Percentiles rank a stretch among this genome's conserved stretches.
phyloP scores from a whole-genome alignment of 345 rosid species.

The Balakata baccata region DNA sequence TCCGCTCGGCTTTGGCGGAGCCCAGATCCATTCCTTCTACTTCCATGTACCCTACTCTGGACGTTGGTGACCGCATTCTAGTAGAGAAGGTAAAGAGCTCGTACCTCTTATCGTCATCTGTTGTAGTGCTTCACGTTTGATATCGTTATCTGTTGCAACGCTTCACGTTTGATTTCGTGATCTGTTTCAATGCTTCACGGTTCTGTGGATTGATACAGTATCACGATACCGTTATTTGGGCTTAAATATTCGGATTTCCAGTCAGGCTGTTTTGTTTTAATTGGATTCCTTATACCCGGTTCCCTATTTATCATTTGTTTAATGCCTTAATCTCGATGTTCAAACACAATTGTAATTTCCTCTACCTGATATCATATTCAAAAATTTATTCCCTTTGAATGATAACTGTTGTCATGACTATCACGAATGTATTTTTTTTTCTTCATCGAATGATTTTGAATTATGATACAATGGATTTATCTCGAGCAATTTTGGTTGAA shows the following conservation, averaged over 20 bases:
- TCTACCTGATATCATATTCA: too few species aligned
- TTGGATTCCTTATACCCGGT: background rate
- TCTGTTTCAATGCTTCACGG: too few species aligned
- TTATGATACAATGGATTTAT: background rate
- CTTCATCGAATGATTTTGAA: background rate
- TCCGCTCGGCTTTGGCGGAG: conserved; percentile 75
- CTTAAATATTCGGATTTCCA: background rate
- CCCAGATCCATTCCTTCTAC: conserved; percentile 76
- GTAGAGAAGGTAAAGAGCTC: conserved; percentile 73
- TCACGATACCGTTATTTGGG: background rate
- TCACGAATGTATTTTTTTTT: background rate
- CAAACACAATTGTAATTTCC: too few species aligned
- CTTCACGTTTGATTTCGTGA: background rate
- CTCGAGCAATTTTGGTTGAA: background rate
- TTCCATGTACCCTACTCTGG: conserved; percentile 87
- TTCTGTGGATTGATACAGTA: background rate
- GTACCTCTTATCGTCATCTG: background rate
- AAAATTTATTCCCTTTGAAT: background rate
- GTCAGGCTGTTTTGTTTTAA: background rate
- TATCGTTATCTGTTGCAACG: background rate
- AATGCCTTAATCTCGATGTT: background rate
- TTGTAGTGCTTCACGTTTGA: background rate
- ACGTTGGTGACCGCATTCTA: conserved; percentile 77
- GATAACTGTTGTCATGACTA: background rate
- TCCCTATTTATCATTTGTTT: background rate